phyloP scores from a whole-genome alignment of 768 basidiomycete species.

The Lactarius pseudohatsudake region DNA sequence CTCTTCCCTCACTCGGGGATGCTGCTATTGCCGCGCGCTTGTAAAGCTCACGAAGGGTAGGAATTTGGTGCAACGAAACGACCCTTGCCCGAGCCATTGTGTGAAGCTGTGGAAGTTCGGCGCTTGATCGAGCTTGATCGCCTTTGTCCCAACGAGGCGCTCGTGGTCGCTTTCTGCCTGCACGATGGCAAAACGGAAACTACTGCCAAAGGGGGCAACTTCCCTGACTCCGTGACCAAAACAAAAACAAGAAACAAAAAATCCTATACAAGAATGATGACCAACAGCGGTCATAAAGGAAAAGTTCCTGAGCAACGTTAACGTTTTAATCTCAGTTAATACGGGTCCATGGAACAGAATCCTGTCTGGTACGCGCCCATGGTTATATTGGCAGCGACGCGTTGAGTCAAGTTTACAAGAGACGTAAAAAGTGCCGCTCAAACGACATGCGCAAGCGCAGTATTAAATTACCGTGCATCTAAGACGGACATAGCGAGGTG shows the following conservation, averaged over 20 bases:
- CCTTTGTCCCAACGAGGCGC: not conserved
- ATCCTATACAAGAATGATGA: not conserved
- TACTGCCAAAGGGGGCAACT: not conserved
- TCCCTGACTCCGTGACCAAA: not conserved
- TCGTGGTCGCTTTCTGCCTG: not conserved
- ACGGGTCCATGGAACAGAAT: not conserved
- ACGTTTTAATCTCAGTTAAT: constrained; percentile 2
- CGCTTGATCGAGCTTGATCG: not conserved
- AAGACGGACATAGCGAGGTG: constrained; percentile 1
- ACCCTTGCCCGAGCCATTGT: constrained; percentile 9
- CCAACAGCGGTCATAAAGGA: not conserved
- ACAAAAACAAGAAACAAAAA: not conserved
- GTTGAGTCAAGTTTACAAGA: not conserved
- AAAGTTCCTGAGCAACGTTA: not conserved
- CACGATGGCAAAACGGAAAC: not conserved
- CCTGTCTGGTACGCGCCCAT: too few relatives aligned
- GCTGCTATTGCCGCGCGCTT: constrained; percentile 41
- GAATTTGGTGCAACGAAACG: constrained; percentile 48
- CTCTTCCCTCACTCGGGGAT: constrained; percentile 32
- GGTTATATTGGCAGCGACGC: not conserved
- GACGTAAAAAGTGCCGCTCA: not conserved
- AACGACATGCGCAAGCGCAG: not conserved
- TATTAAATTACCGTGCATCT: constrained; percentile 12
- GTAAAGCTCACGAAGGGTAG: constrained; percentile 57
- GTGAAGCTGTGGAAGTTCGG: not conserved